Evolutionary conservation across 2,329 filamentous ascomycete species (phyloP).

Genomic region (Microdochium bolleyi): DNA sequence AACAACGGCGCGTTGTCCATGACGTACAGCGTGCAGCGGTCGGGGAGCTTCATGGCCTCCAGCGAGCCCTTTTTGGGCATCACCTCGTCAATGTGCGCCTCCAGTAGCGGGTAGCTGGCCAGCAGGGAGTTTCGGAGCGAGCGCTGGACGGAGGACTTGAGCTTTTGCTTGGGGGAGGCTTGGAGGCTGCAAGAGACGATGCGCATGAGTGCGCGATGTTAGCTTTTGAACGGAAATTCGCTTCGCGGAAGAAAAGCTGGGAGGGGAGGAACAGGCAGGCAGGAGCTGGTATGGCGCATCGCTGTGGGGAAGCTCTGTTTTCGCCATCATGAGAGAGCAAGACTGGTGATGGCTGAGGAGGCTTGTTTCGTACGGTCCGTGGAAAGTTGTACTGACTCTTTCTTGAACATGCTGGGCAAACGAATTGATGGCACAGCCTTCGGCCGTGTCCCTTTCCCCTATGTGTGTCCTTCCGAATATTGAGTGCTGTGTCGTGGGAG

Average conservation of each 20-base stretch:
- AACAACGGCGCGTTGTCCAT: constrained; percentile 74
- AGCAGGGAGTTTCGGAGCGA: constrained; percentile 75
- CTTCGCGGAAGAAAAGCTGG: no score
- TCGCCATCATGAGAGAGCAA: no score
- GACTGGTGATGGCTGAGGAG: no score
- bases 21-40: constrained; percentile 83
- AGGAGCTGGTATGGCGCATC: no score
- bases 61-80: constrained; percentile 91
- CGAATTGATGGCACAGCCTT: neutral
- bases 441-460: no score
- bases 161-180: constrained; percentile 80
- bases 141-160: constrained; percentile 94
- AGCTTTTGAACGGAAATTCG: no score
- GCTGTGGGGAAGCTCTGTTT: no score
- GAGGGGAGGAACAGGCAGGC: no score
- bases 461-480: no score
- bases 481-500: no score
- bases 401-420: constrained; percentile 71
- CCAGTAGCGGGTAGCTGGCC: constrained; percentile 77
- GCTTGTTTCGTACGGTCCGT: neutral
- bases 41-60: constrained; percentile 85
- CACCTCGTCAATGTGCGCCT: constrained; percentile 85
- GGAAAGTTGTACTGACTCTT: constrained; percentile 56
- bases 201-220: constrained; percentile 11
- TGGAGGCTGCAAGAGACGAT: constrained; percentile 49